These are phyloP conservation scores for Diplosphaera chodatii DNA, from an alignment of 139 green algal genomes.

Conservation along the genomic window DNA sequence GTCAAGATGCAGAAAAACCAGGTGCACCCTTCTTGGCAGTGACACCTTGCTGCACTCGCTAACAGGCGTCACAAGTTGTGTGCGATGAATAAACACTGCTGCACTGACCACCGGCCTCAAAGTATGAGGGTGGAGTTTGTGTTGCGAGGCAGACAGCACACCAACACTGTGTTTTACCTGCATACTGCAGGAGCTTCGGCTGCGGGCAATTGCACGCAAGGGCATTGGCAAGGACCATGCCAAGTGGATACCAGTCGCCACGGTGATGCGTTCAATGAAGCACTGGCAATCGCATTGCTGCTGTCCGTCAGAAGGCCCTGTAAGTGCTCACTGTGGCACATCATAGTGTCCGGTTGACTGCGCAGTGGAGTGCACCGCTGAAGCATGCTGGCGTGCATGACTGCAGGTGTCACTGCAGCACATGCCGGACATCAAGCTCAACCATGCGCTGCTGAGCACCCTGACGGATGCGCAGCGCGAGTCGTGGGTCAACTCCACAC, in stretches of 20 bases:
- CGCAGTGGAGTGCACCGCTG: too few species aligned
- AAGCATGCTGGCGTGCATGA: too few species aligned
- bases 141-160: not conserved
- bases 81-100: too few species aligned
- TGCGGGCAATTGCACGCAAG: slow-evolving; percentile 77
- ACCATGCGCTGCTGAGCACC: slow-evolving; percentile 58
- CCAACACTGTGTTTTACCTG: not conserved
- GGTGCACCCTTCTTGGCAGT: not conserved
- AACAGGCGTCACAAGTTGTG: too few species aligned
- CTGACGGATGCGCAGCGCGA: slow-evolving; percentile 58
- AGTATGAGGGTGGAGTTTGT: too few species aligned
- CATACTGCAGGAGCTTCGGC: slow-evolving; percentile 62
- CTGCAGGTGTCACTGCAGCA: slow-evolving; percentile 70
- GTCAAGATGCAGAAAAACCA: slow-evolving; percentile 81
- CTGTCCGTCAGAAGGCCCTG: too few species aligned
- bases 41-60: too few species aligned
- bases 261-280: too few species aligned
- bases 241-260: slow-evolving; percentile 95
- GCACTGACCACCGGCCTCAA: too few species aligned
- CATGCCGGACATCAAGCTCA: slow-evolving; percentile 82
- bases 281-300: too few species aligned
- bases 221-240: slow-evolving; percentile 97
- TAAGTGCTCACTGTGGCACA: too few species aligned
- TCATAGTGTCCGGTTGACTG: too few species aligned
- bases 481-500: slow-evolving; percentile 18